Conservation (phyloP, 176 grass and related monocot genomes). For the Oryza meyeriana region DNA sequence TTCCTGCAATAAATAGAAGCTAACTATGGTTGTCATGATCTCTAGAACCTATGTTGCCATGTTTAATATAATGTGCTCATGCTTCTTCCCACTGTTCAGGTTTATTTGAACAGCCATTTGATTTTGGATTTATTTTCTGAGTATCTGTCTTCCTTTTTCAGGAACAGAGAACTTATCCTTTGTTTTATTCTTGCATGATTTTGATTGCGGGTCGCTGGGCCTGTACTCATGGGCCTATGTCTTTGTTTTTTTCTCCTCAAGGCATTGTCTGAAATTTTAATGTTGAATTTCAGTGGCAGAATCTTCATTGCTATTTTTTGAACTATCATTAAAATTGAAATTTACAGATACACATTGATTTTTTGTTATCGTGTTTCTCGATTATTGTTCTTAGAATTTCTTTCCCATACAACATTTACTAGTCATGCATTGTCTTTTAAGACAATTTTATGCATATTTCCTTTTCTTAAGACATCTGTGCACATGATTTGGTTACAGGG, state of each 20-base stretch:
- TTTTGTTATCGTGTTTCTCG: slow-evolving; percentile 19
- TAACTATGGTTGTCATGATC: background rate
- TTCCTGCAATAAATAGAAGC: background rate
- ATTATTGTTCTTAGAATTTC: slow-evolving; percentile 12
- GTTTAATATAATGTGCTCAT: slow-evolving; percentile 1
- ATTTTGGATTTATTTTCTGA: background rate
- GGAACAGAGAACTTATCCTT: background rate
- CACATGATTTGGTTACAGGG: slow-evolving; percentile 58
- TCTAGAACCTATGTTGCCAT: background rate
- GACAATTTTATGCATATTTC: background rate
- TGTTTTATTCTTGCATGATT: slow-evolving; percentile 12
- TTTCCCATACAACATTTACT: background rate
- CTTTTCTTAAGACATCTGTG: slow-evolving; percentile 16
- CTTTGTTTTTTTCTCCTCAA: background rate
- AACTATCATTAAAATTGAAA: slow-evolving; percentile 10
- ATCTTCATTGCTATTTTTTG: background rate
- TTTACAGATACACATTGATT: background rate
- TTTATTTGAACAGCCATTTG: background rate
- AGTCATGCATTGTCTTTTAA: background rate
- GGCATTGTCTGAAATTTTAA: background rate
- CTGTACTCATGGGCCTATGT: background rate
- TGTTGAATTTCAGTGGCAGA: background rate
- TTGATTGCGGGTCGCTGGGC: slow-evolving; percentile 3
- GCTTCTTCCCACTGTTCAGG: slow-evolving; percentile 3
- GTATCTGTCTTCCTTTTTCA: background rate